Evolutionary conservation across 257 asterid genomes (phyloP), one percentile per base, ranked within the genome.

Genomic region (Phtheirospermum japonicum): DNA sequence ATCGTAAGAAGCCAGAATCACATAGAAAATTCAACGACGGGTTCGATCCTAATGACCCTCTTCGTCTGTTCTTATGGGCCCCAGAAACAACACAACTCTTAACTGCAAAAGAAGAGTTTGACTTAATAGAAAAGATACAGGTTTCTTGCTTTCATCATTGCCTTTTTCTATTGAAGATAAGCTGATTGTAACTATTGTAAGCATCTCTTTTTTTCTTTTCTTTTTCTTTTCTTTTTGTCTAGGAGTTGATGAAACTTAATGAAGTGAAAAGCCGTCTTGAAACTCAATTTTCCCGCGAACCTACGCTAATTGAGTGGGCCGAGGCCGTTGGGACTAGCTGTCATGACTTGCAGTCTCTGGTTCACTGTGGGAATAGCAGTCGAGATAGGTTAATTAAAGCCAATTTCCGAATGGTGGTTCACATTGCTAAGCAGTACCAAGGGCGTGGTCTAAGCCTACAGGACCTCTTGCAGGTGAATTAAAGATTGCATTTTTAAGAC

Each of bases 331-430:
- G 94, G 57, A 69, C 81, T 42, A 79, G 85, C 62, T 74, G 77
- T 75, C 89, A 57, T 62, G 77, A 63, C 56, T 79, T 91, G 76
- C 76, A 76, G 77, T 80, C 81, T 23, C 80, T 76, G 74, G 73
- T 88, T 77, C 79, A 69, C 72, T 20, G 51, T 42, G 95, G 95
- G 43, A 74, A 79, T 57, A 68, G 43, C 61, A 84, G 98, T 74
- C 86, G 95, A 32, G 95, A 88, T 53, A 88, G 78, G 83, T 71
- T 91, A 72, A 86, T 91, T 61, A 81, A 79, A 75, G 90, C 97
- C 81, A 88, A 91, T 79, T 80, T 81, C 62, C 94, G 95, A 10
- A 59, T 91, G 95, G 98, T 91, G 73, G 89, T 86, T 70, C 93
- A 91, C 75, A 82, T 88, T 79, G 95, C 95, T 72, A 91, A 81